Percentiles rank a stretch among this genome's conserved stretches.
These are phyloP conservation scores for Gossypium davidsonii DNA, from an alignment of 441 rosid genomes.

Conservation along the genomic window DNA sequence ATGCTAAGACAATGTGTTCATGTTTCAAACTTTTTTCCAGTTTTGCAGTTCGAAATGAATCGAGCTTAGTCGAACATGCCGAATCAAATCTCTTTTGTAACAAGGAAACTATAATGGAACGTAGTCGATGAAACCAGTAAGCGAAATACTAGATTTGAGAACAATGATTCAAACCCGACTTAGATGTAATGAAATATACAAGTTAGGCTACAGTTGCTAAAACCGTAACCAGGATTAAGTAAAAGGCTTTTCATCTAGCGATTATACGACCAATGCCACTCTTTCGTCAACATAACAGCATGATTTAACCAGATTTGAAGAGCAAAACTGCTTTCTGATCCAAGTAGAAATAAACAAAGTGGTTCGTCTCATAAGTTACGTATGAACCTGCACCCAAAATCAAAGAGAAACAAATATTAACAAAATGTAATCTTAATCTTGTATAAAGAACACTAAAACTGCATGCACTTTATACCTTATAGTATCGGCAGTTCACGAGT, in stretches of 20 bases:
- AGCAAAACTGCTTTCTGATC: slow-evolving; percentile 92
- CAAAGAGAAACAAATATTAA: neutral
- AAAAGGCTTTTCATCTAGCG: too few relatives aligned
- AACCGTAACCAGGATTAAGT: too few relatives aligned
- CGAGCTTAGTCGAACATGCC: neutral
- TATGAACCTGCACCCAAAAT: slow-evolving; percentile 60
- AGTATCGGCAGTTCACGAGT: neutral
- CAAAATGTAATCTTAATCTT: neutral
- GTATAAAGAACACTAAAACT: neutral
- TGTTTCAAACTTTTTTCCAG: neutral
- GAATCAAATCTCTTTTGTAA: neutral
- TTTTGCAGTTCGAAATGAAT: neutral
- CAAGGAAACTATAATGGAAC: neutral
- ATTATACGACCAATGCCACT: too few relatives aligned
- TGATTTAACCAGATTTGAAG: slow-evolving; percentile 79
- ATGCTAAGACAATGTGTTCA: neutral
- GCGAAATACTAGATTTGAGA: too few relatives aligned
- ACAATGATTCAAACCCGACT: too few relatives aligned
- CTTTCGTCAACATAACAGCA: neutral
- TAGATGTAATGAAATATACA: too few relatives aligned
- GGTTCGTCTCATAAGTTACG: slow-evolving; percentile 94
- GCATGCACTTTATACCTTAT: neutral
- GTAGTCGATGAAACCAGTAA: too few relatives aligned
- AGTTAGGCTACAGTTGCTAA: too few relatives aligned
- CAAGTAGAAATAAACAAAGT: slow-evolving; percentile 86